Base-by-base conservation (phyloP, 2,329 filamentous ascomycete genomes). In the Gliomastix tumulicola region DNA sequence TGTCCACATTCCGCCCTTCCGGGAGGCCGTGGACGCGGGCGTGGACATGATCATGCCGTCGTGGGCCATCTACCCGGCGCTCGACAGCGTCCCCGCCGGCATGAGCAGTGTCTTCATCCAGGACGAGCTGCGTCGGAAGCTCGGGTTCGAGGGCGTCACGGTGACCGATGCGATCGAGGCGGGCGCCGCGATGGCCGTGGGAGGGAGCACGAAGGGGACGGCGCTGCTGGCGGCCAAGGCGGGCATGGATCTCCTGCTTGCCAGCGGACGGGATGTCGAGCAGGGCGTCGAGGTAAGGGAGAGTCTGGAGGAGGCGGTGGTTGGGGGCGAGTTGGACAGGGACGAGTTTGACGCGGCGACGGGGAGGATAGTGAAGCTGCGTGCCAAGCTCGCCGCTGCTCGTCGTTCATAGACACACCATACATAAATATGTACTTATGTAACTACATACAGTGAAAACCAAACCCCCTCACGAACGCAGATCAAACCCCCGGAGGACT, bases 401-500 rank as follows among this genome's bases (percentile, higher is more conserved):
- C 10, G 27, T n/a, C n/a, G n/a, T n/a, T n/a, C n/a, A n/a, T n/a
- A n/a, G n/a, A n/a, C n/a, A n/a, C n/a, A n/a, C n/a, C n/a, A n/a
- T n/a, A n/a, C n/a, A n/a, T n/a, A n/a, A n/a, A n/a, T n/a, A n/a
- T n/a, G n/a, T n/a, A n/a, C n/a, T n/a, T n/a, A n/a, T n/a, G n/a
- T n/a, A n/a, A n/a, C n/a, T n/a, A n/a, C n/a, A n/a, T n/a, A n/a
- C n/a, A n/a, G n/a, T n/a, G n/a, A n/a, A n/a, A n/a, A n/a, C n/a
- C n/a, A n/a, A n/a, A n/a, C n/a, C n/a, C n/a, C n/a, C n/a, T n/a
- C n/a, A n/a, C n/a, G n/a, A n/a, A n/a, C n/a, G n/a, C n/a, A n/a
- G n/a, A n/a, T 46, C 39, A 42, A 61, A 60, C 10, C 45, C 57
- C 35, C 57, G 51, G 19, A 52, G 36, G 10, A 63, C 38, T 21